Evolutionary conservation across 352 stramenopile species (phyloP).

Genomic region (Phytophthora melonis): DNA sequence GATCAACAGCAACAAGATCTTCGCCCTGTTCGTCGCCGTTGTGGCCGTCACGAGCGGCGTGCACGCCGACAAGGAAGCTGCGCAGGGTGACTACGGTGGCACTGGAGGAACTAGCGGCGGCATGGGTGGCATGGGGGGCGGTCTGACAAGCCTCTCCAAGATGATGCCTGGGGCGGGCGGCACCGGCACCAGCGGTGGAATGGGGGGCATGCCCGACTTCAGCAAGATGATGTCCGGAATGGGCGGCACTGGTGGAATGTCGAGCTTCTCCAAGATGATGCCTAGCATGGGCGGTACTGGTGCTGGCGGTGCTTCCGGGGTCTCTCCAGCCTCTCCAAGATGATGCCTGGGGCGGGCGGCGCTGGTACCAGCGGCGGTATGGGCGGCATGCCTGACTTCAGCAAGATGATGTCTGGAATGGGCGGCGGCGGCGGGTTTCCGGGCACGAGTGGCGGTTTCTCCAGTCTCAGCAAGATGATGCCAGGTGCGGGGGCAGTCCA

Average conservation of each 20-base stretch:
- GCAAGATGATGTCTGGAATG: conserved; percentile 7
- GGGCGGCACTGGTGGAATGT: background rate
- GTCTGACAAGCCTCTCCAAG: background rate
- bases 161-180: background rate
- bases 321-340: conserved; percentile 1
- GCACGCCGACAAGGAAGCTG: conserved; percentile 4
- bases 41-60: background rate
- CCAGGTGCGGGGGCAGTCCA: background rate
- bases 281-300: background rate
- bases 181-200: no score
- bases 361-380: background rate
- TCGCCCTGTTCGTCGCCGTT: background rate
- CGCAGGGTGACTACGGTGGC: background rate
- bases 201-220: background rate
- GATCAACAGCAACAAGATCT: conserved; percentile 3
- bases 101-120: background rate
- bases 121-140: background rate
- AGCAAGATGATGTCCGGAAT: conserved; percentile 10
- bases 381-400: conserved; percentile 3
- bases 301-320: background rate
- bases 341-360: conserved; percentile 1
- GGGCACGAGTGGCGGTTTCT: background rate
- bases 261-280: conserved; percentile 2
- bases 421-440: background rate
- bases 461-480: conserved; percentile 5